Evolutionary conservation across 2,329 filamentous ascomycete genomes (phyloP).

Genomic region (Trichothecium sympodiale): DNA sequence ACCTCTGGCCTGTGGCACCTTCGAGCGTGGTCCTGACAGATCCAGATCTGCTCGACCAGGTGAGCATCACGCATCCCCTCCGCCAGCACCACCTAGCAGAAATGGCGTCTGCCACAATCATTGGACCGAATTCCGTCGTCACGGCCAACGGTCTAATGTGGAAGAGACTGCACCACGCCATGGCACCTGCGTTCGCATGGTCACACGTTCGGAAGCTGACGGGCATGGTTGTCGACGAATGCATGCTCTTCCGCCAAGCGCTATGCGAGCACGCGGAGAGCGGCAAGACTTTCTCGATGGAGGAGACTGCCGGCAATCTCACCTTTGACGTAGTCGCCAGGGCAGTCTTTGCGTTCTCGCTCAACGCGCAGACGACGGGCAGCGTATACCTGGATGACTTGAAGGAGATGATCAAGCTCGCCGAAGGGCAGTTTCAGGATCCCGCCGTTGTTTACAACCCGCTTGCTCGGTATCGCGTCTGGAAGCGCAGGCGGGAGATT

Average conservation of each 20-base stretch:
- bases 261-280: slow-evolving; percentile 5
- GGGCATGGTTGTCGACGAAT: slow-evolving; percentile 14
- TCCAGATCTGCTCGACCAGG: slow-evolving; percentile 13
- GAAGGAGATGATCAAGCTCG: slow-evolving; percentile 4
- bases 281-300: slow-evolving; percentile 11
- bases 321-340: slow-evolving; percentile 14
- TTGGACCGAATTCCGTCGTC: slow-evolving; percentile 12
- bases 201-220: slow-evolving; percentile 13
- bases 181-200: slow-evolving; percentile 14
- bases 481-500: not conserved
- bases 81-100: slow-evolving; percentile 9
- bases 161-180: slow-evolving; percentile 16
- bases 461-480: not conserved
- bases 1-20: slow-evolving; percentile 18
- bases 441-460: slow-evolving; percentile 1
- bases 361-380: slow-evolving; percentile 10
- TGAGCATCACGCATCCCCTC: slow-evolving; percentile 10
- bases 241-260: slow-evolving; percentile 10
- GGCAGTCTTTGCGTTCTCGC: slow-evolving; percentile 10
- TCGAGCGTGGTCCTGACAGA: slow-evolving; percentile 14
- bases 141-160: slow-evolving; percentile 15
- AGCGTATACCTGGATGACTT: slow-evolving; percentile 9
- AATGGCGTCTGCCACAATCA: slow-evolving; percentile 7
- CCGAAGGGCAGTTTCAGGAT: slow-evolving; percentile 4
- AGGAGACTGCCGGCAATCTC: slow-evolving; percentile 11